Base-by-base conservation (phyloP, 2,329 filamentous ascomycete genomes). In the Aspergillus tubingensis region DNA sequence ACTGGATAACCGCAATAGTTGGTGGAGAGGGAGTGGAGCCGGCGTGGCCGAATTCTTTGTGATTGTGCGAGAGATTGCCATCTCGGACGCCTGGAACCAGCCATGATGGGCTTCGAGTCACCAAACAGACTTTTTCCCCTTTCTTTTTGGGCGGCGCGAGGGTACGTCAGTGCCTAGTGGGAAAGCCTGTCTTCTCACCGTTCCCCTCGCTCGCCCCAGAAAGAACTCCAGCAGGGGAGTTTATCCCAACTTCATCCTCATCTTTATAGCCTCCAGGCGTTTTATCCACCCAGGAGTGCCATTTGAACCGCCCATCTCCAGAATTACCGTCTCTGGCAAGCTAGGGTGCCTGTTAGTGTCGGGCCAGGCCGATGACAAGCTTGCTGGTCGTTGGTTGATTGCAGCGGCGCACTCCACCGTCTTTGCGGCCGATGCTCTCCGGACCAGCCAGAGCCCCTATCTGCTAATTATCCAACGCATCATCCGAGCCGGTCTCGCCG, bases 361-460 rank as follows among this genome's bases (percentile, higher is more conserved):
- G 53, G 53, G 25, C 43, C 43, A 47, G 39, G 38, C 53, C 53
- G 52, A 41, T 55, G 15, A 39, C 13, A 55, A 41, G 39, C 53
- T 43, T 55, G 32, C 10, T 36, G 25, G 36, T 38, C 51, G 21
- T 36, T 53, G 30, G 27, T 55, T 44, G 41, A 43, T 21, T 55
- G 53, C 43, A 47, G 17, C 53, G 39, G 38, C 41, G 13, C n/a
- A 47, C 41, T 55, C 53, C 53, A 55, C 53, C 30, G 25, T 47
- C 43, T 13, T 21, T n/a, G 39, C 25, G 39, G 39, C 53, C 25
- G 39, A 55, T n/a, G 39, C 23, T 36, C 53, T 55, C 53, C 53
- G 53, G 52, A 54, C 52, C 52, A 54, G 52, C 52, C 52, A 54
- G 52, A 44, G 52, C 11, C 39, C 36, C 38, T 10, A 54, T 23